Base-by-base conservation (phyloP, 495 filamentous ascomycete genomes). In the Penicillium verhagenii region DNA sequence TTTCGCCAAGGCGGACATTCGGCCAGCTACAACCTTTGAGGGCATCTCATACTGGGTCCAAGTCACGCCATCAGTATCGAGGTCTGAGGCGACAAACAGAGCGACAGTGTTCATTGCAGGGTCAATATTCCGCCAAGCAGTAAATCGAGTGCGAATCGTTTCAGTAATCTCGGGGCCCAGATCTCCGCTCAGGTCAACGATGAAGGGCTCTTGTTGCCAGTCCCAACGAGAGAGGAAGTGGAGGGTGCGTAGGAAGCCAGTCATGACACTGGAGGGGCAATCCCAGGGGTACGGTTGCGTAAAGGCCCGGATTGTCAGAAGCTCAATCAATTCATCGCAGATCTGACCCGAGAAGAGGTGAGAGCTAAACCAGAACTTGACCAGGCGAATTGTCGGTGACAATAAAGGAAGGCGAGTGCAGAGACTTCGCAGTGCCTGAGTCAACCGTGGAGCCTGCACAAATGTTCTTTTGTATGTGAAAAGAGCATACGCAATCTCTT, bases 281-380 rank as follows among this genome's bases (percentile, higher is more conserved):
- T 83, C 72, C 87, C 90, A 97, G 0, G 93, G 91, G 54, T 90
- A 85, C 0, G 90, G 88, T 29, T 86, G 82, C n/a, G 92, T 72
- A 68, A 97, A 98, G 29, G 81, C 79, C 33, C 83, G 86, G 6
- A 84, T 77, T 13, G 83, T 86, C 35, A 94, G 68, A 29, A 97
- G 80, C 70, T 98, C 94, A 50, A 96, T 80, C 25, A 96, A 68
- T 64, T 93, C 91, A 19, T 91, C 85, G 25, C 77, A 78, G 64
- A 97, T 75, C 59, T 96, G 89, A 25, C 74, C 77, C 0, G 81
- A 78, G 19, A 98, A 83, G 38, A 94, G 84, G 59, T 98, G 94
- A 1, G 80, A 79, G 58, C 82, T 82, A 64, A 96, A 94, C 94
- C 94, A 98, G 58, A 83, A 77, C 70, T 97, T 97, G 31, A 90